A percentile compares a stretch with the other conserved stretches of the same genome.
phyloP scores from a whole-genome alignment of 2,329 filamentous ascomycete species.

The Ophiognomonia clavigignenti-juglandacearum region DNA sequence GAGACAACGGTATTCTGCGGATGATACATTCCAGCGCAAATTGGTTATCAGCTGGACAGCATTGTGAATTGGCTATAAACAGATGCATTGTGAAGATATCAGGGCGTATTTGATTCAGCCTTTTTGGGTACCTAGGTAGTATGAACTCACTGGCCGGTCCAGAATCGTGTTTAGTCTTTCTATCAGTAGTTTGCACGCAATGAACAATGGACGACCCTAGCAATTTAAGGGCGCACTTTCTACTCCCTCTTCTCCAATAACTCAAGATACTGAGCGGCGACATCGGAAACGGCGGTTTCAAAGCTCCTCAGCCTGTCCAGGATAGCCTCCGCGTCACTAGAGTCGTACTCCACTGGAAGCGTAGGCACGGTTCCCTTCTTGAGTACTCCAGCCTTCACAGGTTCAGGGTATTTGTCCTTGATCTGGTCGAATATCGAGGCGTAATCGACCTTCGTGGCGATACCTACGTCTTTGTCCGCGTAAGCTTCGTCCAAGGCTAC shows the following conservation, averaged over 20 bases:
- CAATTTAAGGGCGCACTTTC: neutral
- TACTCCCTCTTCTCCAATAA: neutral
- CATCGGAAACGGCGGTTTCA: conserved; percentile 2
- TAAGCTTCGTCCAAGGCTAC: conserved; percentile 17
- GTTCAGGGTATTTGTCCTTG: conserved; percentile 20
- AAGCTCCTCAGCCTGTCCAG: conserved; percentile 7
- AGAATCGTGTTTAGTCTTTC: no score
- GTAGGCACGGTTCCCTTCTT: conserved; percentile 18
- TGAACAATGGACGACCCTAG: no score
- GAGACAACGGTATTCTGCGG: no score
- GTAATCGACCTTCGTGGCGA: conserved; percentile 20
- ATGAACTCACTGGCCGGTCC: no score
- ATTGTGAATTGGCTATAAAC: no score
- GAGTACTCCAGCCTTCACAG: conserved; percentile 22
- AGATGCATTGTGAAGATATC: no score
- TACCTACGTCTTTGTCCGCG: conserved; percentile 16
- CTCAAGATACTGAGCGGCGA: conserved; percentile 8
- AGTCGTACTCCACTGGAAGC: conserved; percentile 8
- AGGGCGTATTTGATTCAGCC: no score
- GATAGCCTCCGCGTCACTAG: conserved; percentile 1
- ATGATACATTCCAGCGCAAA: no score
- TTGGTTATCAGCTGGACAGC: no score
- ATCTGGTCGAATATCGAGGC: conserved; percentile 18
- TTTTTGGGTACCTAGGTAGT: no score
- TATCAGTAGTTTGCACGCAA: no score